Conservation (phyloP, 2,329 filamentous ascomycete genomes). For the Triangularia verruculosa region DNA sequence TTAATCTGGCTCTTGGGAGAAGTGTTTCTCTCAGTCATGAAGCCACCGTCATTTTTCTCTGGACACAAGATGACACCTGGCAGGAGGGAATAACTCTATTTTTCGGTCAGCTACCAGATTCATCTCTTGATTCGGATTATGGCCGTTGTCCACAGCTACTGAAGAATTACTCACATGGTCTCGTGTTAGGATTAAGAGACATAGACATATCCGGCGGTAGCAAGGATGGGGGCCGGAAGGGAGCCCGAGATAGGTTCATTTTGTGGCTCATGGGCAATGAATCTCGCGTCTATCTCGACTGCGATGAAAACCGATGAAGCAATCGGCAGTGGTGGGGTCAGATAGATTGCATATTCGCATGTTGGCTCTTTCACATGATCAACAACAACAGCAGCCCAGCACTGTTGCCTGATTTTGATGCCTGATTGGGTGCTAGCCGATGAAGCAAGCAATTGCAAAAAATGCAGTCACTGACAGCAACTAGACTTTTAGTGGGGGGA, state of each 20-base stretch:
- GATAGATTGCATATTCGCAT: not conserved
- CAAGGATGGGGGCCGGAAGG: slow-evolving; percentile 1
- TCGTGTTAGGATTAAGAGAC: not conserved
- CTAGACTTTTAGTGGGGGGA: not conserved
- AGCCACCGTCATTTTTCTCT: not conserved
- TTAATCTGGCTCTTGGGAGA: not conserved
- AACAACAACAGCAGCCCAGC: not conserved
- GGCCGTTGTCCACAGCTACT: not conserved
- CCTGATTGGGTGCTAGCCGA: not conserved
- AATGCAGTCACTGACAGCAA: slow-evolving; percentile 2
- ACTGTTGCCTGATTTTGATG: not conserved
- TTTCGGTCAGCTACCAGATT: not conserved
- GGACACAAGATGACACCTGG: slow-evolving; percentile 4
- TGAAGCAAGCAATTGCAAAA: not conserved
- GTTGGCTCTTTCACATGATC: not conserved
- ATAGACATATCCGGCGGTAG: not conserved
- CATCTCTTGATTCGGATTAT: not conserved
- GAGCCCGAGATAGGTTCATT: slow-evolving; percentile 2
- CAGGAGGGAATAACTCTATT: not conserved
- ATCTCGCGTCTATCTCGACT: not conserved
- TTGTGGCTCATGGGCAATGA: not conserved
- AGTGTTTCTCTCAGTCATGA: not conserved
- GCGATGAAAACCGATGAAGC: not conserved
- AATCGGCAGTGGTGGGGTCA: not conserved
- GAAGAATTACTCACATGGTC: not conserved